These are phyloP conservation scores for Paspalum notatum DNA, from an alignment of 176 grass and related monocot genomes.

Conservation along the genomic window DNA sequence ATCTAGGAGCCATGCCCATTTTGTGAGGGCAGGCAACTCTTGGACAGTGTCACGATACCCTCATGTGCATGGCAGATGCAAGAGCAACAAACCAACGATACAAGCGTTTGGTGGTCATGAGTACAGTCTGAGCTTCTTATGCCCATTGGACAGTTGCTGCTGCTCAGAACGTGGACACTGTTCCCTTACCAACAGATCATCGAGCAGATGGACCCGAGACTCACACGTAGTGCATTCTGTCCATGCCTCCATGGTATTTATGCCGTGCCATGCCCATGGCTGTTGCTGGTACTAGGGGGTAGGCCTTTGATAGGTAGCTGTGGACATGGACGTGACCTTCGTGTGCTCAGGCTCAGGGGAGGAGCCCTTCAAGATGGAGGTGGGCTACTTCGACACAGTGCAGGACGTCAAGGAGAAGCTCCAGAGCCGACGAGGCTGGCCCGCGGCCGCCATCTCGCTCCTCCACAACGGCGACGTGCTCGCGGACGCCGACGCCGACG, in stretches of 20 bases:
- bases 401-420: slow-evolving; percentile 70
- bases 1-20: not conserved
- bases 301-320: not conserved
- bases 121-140: slow-evolving; percentile 1
- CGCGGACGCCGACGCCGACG: not conserved
- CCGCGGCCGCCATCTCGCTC: slow-evolving; percentile 38
- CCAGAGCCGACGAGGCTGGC: slow-evolving; percentile 49
- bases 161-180: not conserved
- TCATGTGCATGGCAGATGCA: not conserved
- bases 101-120: slow-evolving; percentile 28
- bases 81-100: not conserved
- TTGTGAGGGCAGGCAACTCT: not conserved
- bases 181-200: not conserved
- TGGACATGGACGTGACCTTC: slow-evolving; percentile 64
- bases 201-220: not conserved
- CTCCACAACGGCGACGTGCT: slow-evolving; percentile 48
- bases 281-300: not conserved
- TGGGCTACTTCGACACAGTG: slow-evolving; percentile 74
- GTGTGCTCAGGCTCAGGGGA: slow-evolving; percentile 50
- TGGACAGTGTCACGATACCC: slow-evolving; percentile 1
- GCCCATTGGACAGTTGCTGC: not conserved
- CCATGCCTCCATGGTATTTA: slow-evolving; percentile 2
- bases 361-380: slow-evolving; percentile 58
- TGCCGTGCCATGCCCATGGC: not conserved
- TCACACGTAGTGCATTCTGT: not conserved